A percentile compares a stretch with the other conserved stretches of the same genome.
Conservation (phyloP, 2,329 filamentous ascomycete genomes). For the Calonectria hongkongensis region DNA sequence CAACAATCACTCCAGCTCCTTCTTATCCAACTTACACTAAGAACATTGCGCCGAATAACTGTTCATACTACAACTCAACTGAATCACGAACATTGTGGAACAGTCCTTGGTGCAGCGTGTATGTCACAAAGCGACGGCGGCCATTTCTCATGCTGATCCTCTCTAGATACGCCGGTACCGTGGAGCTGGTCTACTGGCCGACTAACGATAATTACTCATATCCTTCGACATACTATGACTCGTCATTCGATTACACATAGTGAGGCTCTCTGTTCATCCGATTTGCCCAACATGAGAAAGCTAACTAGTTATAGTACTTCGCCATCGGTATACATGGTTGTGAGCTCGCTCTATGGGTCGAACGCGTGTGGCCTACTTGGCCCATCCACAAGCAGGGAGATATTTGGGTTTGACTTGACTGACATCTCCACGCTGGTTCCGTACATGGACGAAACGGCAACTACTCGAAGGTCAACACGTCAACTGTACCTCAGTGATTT, state of each 20-base stretch:
- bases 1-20: conserved; percentile 3
- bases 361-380: conserved; percentile 17
- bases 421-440: conserved; percentile 19
- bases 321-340: conserved; percentile 29
- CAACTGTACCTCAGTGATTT: conserved; percentile 23
- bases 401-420: conserved; percentile 11
- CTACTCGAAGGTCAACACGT: neutral
- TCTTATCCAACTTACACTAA: neutral
- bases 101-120: conserved; percentile 22
- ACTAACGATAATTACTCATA: conserved; percentile 9
- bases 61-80: conserved; percentile 17
- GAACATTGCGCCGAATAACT: neutral
- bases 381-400: neutral
- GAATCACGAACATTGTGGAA: conserved; percentile 21
- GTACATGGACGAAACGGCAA: conserved; percentile 4
- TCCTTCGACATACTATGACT: conserved; percentile 9
- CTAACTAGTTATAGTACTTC: conserved; percentile 7
- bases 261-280: neutral
- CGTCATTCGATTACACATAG: conserved; percentile 6
- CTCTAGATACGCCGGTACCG: conserved; percentile 1
- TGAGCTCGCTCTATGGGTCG: conserved; percentile 5
- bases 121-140: neutral
- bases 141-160: neutral
- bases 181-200: conserved; percentile 27
- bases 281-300: too few relatives aligned